Evolutionary conservation across 768 basidiomycete species (phyloP).

Genomic region (Kondoa malvinella): DNA sequence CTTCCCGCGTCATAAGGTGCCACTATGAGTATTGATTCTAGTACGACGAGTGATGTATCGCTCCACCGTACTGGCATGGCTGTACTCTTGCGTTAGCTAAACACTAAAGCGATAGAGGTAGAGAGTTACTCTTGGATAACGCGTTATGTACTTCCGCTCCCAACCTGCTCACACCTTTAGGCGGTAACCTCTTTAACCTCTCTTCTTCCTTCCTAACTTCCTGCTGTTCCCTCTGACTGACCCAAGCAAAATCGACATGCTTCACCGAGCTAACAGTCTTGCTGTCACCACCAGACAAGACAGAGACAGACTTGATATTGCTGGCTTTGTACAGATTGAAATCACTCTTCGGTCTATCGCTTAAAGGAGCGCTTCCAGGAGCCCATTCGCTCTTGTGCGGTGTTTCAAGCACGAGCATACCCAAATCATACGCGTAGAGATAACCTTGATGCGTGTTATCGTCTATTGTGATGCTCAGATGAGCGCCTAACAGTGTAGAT

Average conservation of each 20-base stretch:
- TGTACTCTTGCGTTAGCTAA: background rate
- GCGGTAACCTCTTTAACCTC: background rate
- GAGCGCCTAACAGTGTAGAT: no score
- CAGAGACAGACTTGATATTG: no score
- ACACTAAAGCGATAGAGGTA: background rate
- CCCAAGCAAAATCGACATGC: background rate
- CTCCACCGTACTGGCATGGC: background rate
- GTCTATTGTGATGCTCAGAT: no score
- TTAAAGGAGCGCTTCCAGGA: no score
- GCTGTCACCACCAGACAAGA: no score
- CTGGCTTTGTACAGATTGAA: no score
- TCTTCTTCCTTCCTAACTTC: background rate
- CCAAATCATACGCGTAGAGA: no score
- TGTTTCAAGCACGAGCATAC: no score
- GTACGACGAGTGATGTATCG: background rate
- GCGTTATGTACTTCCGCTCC: background rate
- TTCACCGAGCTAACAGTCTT: no score
- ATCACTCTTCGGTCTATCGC: no score
- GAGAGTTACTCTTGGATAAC: background rate
- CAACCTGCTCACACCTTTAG: background rate
- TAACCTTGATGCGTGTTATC: no score
- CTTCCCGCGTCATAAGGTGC: background rate
- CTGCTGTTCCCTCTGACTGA: background rate
- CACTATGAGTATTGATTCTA: background rate
- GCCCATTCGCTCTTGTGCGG: no score